These are phyloP conservation scores for Arthrobotrys pseudoclavata DNA, from an alignment of 2,329 filamentous ascomycete genomes.

Conservation along the genomic window DNA sequence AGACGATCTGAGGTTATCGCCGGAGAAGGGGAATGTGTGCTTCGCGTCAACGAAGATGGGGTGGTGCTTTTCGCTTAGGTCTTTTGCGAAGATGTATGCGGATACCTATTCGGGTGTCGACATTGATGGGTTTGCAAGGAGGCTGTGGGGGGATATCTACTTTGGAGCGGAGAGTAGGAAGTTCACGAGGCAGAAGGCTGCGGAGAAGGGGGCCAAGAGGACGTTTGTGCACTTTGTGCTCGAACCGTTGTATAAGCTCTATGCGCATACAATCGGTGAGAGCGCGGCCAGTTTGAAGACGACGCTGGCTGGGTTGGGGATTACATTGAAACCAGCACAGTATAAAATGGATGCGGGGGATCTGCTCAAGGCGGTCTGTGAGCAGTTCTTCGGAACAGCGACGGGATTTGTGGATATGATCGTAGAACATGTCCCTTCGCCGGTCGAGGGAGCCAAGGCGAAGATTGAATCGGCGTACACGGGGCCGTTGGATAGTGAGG, in stretches of 20 bases:
- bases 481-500: constrained; percentile 84
- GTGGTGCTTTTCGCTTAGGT: constrained; percentile 95
- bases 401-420: constrained; percentile 97
- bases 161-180: constrained; percentile 91
- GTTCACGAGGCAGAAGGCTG: constrained; percentile 83
- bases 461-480: constrained; percentile 91
- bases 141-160: constrained; percentile 96
- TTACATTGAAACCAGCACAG: constrained; percentile 89
- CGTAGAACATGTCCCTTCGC: constrained; percentile 88
- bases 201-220: constrained; percentile 83
- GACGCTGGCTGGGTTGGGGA: constrained; percentile 83
- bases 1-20: constrained; percentile 84
- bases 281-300: constrained; percentile 85
- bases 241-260: constrained; percentile 98
- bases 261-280: constrained; percentile 82
- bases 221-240: constrained; percentile 95
- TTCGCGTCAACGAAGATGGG: constrained; percentile 94
- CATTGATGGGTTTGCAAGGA: constrained; percentile 81
- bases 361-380: constrained; percentile 88
- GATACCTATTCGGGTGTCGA: constrained; percentile 88
- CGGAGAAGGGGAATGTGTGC: constrained; percentile 97
- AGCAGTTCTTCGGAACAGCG: constrained; percentile 93
- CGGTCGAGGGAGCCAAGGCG: constrained; percentile 80
- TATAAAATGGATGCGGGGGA: constrained; percentile 91
- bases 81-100: constrained; percentile 96